Percentiles rank a stretch among this genome's conserved stretches.
Conservation (phyloP, 768 basidiomycete genomes). For the Lactifluus subvellereus region DNA sequence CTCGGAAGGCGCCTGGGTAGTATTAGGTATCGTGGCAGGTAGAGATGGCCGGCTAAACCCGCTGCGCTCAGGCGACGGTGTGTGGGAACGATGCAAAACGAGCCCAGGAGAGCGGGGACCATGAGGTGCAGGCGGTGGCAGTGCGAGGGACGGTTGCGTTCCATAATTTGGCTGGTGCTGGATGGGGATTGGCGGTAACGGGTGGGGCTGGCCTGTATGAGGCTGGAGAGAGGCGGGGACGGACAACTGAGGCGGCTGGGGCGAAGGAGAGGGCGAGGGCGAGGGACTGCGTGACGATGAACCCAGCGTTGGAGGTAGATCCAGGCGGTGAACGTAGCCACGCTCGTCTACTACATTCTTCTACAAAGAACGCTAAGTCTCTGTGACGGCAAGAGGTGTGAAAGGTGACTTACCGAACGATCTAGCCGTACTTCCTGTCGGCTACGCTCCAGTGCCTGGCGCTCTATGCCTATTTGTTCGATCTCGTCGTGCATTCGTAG, state of each 20-base stretch:
- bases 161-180: conserved; percentile 24
- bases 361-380: conserved; percentile 23
- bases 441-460: conserved; percentile 64
- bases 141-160: conserved; percentile 42
- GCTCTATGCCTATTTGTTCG: conserved; percentile 54
- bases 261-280: conserved; percentile 40
- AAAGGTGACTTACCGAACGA: conserved; percentile 45
- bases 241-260: conserved; percentile 30
- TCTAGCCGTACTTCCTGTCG: conserved; percentile 61
- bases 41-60: conserved; percentile 14
- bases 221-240: conserved; percentile 29
- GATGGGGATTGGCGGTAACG: conserved; percentile 35
- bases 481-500: conserved; percentile 75
- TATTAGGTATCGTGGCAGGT: conserved; percentile 3
- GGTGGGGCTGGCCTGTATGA: conserved; percentile 32
- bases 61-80: conserved; percentile 61
- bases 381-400: not conserved
- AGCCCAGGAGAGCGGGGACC: conserved; percentile 64
- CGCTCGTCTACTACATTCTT: conserved; percentile 37
- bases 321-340: conserved; percentile 28
- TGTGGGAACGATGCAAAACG: conserved; percentile 45
- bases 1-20: conserved; percentile 9
- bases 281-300: conserved; percentile 43
- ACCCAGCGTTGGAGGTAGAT: conserved; percentile 29
- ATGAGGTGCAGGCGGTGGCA: conserved; percentile 62